Percentiles rank a stretch among this genome's conserved stretches.
Conservation (phyloP, 805 yeast species). For the Starmerella roubikii region DNA sequence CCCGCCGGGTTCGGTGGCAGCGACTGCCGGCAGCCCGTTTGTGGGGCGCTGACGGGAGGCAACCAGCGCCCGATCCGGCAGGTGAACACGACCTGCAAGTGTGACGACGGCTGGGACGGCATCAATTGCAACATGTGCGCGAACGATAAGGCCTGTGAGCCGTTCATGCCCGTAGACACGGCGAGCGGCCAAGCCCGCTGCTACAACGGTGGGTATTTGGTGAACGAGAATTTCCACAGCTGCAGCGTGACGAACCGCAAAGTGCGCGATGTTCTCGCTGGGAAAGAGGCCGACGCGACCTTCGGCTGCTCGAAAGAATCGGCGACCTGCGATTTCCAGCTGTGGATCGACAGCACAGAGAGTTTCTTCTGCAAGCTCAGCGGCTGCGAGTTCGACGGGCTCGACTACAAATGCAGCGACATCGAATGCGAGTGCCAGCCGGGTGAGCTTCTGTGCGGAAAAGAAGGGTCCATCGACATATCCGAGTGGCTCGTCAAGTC, state of each 20-base stretch:
- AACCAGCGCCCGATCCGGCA: slow-evolving; percentile 44
- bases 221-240: slow-evolving; percentile 71
- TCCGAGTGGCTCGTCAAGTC: slow-evolving; percentile 85
- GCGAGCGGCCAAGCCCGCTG: slow-evolving; percentile 72
- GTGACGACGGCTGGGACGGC: slow-evolving; percentile 84
- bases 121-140: slow-evolving; percentile 81
- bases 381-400: slow-evolving; percentile 52
- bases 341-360: slow-evolving; percentile 87
- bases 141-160: slow-evolving; percentile 60
- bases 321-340: slow-evolving; percentile 70
- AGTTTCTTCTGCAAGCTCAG: slow-evolving; percentile 78
- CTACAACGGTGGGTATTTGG: slow-evolving; percentile 70
- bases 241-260: slow-evolving; percentile 86
- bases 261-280: slow-evolving; percentile 65
- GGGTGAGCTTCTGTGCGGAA: slow-evolving; percentile 86
- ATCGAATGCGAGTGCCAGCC: slow-evolving; percentile 86
- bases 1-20: slow-evolving; percentile 85
- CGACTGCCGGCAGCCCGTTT: slow-evolving; percentile 76
- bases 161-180: slow-evolving; percentile 59
- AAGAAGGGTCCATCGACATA: slow-evolving; percentile 84
- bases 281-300: slow-evolving; percentile 79
- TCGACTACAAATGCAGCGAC: slow-evolving; percentile 63
- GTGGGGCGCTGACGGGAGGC: slow-evolving; percentile 68
- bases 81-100: slow-evolving; percentile 44
- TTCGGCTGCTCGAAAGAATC: slow-evolving; percentile 68